Base-by-base conservation (phyloP, 2,329 filamentous ascomycete genomes). In the Truncatella angustata region DNA sequence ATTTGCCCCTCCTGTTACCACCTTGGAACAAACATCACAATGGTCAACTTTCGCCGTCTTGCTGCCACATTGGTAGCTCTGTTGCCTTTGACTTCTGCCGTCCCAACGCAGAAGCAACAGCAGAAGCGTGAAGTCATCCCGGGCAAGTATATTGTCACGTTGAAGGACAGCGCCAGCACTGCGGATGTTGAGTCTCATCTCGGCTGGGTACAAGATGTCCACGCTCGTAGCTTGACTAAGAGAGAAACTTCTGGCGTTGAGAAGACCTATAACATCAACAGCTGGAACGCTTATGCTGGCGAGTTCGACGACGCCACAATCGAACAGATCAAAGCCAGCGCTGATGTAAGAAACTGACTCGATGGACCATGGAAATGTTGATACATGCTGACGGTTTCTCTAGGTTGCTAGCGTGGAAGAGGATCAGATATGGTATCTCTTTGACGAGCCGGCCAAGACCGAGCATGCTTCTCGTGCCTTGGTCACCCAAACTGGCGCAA, bases 241-340 rank as follows among this genome's bases (percentile, higher is more conserved):
- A 65, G 70, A 55, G 60, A 65, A 57, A 66, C 60, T 23, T 56
- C 47, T 45, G 70, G 70, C 50, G 60, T 78, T 10, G 70, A 75
- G 58, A 70, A 71, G 57, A 69, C 66, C 12, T 77, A 70, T 63
- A 65, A 63, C 35, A 72, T 77, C 59, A 61, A 67, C 39, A 61
- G 66, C 39, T 76, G 73, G 61, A 71, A 71, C 48, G 73, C 63
- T 20, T 75, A 76, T 43, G 63, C 70, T 9, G 72, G 70, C 16
- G 66, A 70, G 32, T 76, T 79, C 53, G 74, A 78, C 56, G 67
- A 69, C 14, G 65, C 64, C 36, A 75, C 66, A 21, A 65, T 73
- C 26, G 65, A 64, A 37, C 63, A 69, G 54, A 73, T 78, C 55
- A 69, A 65, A 53, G 64, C 58, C 26, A 67, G 58, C 57, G 62